phyloP scores from a whole-genome alignment of 805 yeast species.

The Candida anglica region DNA sequence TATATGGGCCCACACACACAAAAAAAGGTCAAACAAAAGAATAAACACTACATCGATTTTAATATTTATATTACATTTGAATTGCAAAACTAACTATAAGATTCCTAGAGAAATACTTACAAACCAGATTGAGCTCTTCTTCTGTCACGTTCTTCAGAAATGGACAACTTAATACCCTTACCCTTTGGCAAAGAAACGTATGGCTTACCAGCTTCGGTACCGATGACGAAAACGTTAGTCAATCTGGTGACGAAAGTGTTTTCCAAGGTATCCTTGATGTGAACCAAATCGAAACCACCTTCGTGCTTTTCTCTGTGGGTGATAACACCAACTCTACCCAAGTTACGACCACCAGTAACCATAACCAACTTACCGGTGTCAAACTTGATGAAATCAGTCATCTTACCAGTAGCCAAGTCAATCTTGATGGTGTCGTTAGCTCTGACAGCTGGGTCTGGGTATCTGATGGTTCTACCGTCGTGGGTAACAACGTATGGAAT shows the following conservation, averaged over 20 bases:
- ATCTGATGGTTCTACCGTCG: conserved; percentile 25
- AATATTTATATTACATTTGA: conserved; percentile 1
- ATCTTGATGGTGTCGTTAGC: conserved; percentile 22
- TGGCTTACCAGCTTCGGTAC: conserved; percentile 40
- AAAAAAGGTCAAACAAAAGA: too few species aligned
- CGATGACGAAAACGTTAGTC: conserved; percentile 37
- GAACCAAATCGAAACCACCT: conserved; percentile 42
- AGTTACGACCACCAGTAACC: conserved; percentile 42
- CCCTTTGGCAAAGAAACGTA: conserved; percentile 41
- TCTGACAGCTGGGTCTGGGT: conserved; percentile 21
- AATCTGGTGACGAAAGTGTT: conserved; percentile 42
- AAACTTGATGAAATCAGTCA: conserved; percentile 29
- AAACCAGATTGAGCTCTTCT: conserved; percentile 39
- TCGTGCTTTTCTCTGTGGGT: conserved; percentile 41
- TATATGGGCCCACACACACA: too few species aligned
- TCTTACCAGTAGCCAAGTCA: conserved; percentile 23
- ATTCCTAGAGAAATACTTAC: conserved; percentile 11
- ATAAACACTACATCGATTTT: background rate
- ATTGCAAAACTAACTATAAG: background rate
- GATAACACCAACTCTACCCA: conserved; percentile 42
- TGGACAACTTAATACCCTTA: conserved; percentile 41
- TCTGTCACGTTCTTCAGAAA: conserved; percentile 43
- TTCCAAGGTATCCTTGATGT: conserved; percentile 38
- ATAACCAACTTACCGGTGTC: conserved; percentile 38
- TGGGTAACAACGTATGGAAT: conserved; percentile 23